Evolutionary conservation across 1,139 yeast species (phyloP), one percentile per base, ranked within the genome.

Genomic region (Yueomyces sp.): DNA sequence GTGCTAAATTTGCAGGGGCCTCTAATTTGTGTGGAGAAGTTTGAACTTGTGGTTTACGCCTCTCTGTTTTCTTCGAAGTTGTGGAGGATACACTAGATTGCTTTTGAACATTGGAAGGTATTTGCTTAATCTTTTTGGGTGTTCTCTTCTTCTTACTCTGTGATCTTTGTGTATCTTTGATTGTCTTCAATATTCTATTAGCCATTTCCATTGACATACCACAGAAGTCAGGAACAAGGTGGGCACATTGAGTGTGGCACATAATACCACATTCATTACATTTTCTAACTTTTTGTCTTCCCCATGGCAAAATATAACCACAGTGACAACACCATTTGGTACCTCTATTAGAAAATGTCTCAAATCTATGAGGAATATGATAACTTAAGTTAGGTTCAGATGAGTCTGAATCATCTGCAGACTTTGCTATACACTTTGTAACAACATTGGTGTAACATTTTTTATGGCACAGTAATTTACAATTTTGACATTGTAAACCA

Each of bases 301-400:
- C 96, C 81, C 96, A 81, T 4, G 98, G 97, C 50, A 91, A 70
- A 43, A 91, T 78, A 60, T 86, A 87, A 48, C 98, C 98, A 72
- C 98, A 91, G 60, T 91, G 98, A 56, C 97, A 91, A 65, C 98
- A 91, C 98, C 98, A 91, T 59, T 89, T 89, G 4, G 98, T 94
- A 54, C 96, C 94, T 66, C 89, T 82, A 59, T 91, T 91, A 26
- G 94, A 75, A 31, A 80, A 75, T 27, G 93, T 89, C 51, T 85
- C 96, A 61, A 89, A 89, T 59, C 96, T 78, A 62, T 91, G 98
- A 36, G 98, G 98, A 53, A 91, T 91, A 52, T 95, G 84, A 60
- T 91, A 97, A 57, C 91, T 91, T 62, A 91, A 75, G 62, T 85
- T 87, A 42, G 93, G 84, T 57, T 87, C 97, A 57, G 83, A 94